These are phyloP conservation scores for Cyberlindnera maclurae DNA, from an alignment of 805 yeast species.

Conservation along the genomic window DNA sequence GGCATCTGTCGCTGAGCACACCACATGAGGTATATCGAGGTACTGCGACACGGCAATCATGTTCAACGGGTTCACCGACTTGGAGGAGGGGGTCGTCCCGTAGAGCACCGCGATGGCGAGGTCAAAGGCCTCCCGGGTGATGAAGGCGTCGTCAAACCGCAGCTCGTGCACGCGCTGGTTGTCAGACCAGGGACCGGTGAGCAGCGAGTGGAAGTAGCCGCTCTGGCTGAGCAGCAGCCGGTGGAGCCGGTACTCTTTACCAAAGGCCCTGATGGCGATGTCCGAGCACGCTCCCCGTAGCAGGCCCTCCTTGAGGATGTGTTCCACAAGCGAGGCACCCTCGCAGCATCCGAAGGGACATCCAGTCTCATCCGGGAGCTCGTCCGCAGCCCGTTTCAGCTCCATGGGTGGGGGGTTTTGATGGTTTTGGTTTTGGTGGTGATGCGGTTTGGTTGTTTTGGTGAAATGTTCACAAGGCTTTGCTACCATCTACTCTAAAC, in stretches of 20 bases:
- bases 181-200: slow-evolving; percentile 37
- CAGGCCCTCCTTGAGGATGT: slow-evolving; percentile 33
- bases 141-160: slow-evolving; percentile 34
- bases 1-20: slow-evolving; percentile 35
- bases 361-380: slow-evolving; percentile 5
- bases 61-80: slow-evolving; percentile 27
- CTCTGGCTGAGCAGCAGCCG: slow-evolving; percentile 37
- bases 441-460: too few species aligned
- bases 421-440: not conserved
- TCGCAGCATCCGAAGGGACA: slow-evolving; percentile 27
- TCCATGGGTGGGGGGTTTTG: not conserved
- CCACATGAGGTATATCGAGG: slow-evolving; percentile 38
- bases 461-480: too few species aligned
- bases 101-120: slow-evolving; percentile 40
- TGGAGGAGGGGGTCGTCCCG: slow-evolving; percentile 28
- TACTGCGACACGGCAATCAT: slow-evolving; percentile 46
- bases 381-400: not conserved
- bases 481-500: too few species aligned
- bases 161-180: slow-evolving; percentile 21
- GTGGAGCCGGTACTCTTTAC: slow-evolving; percentile 37
- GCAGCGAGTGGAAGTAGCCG: slow-evolving; percentile 40
- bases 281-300: slow-evolving; percentile 42
- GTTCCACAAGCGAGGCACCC: slow-evolving; percentile 20
- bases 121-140: slow-evolving; percentile 41
- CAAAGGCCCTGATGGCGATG: slow-evolving; percentile 41